Evolutionary conservation across 805 yeast species (phyloP).

Genomic region (Cyberlindnera galapagoensis): DNA sequence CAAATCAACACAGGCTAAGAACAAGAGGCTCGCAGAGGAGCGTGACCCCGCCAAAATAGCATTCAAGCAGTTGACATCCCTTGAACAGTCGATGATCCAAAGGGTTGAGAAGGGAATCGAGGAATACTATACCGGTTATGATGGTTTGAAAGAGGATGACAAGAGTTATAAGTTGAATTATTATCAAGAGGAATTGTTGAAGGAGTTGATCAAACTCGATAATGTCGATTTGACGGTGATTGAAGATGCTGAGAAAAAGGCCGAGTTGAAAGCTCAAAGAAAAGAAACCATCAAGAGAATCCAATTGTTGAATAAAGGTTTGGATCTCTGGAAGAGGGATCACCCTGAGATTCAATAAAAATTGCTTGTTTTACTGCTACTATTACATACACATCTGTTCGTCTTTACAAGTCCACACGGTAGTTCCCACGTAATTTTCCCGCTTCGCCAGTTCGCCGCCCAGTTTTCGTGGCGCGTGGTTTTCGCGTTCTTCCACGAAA

Average conservation of each 20-base stretch:
- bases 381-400: too few species aligned
- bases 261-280: slow-evolving; percentile 48
- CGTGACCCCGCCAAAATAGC: too few species aligned
- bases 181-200: slow-evolving; percentile 62
- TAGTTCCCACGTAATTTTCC: too few species aligned
- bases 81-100: neutral
- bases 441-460: too few species aligned
- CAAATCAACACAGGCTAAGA: neutral
- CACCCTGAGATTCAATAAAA: too few species aligned
- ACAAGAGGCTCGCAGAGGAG: too few species aligned
- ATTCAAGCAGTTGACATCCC: slow-evolving; percentile 1
- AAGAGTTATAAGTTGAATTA: slow-evolving; percentile 44
- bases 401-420: too few species aligned
- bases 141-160: slow-evolving; percentile 12
- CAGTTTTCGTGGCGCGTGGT: too few species aligned
- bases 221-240: slow-evolving; percentile 39
- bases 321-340: slow-evolving; percentile 13
- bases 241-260: slow-evolving; percentile 32
- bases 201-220: slow-evolving; percentile 60
- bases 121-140: slow-evolving; percentile 7
- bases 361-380: too few species aligned
- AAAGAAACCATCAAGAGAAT: slow-evolving; percentile 53
- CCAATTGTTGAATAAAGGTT: slow-evolving; percentile 30
- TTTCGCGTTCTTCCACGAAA: too few species aligned
- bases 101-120: slow-evolving; percentile 5